A percentile compares a stretch with the other conserved stretches of the same genome.
These are phyloP conservation scores for Rhizophagus prolifer DNA, from an alignment of 192 early-diverging fungal species.

Conservation along the genomic window DNA sequence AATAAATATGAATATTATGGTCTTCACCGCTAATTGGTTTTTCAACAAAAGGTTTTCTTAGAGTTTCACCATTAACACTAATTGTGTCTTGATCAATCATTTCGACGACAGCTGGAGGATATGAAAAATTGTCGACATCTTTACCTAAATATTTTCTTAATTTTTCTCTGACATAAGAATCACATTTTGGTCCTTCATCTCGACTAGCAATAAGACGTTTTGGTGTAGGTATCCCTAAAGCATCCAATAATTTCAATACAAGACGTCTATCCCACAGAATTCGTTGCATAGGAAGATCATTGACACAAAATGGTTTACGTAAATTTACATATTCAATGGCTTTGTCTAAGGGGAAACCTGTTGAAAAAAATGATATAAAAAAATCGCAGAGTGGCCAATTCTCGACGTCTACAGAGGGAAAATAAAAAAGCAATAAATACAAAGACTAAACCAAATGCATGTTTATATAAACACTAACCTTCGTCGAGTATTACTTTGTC, in stretches of 20 bases:
- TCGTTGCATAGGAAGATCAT: slow-evolving; percentile 87
- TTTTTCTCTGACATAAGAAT: slow-evolving; percentile 51
- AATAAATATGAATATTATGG: slow-evolving; percentile 98
- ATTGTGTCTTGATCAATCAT: slow-evolving; percentile 70
- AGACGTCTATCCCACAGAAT: slow-evolving; percentile 88
- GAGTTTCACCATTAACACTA: slow-evolving; percentile 59
- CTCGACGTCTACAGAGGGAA: slow-evolving; percentile 56
- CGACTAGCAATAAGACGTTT: slow-evolving; percentile 68
- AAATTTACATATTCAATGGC: slow-evolving; percentile 86
- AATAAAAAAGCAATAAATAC: no score
- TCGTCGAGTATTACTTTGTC: slow-evolving; percentile 97
- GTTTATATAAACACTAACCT: slow-evolving; percentile 43
- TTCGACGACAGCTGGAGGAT: slow-evolving; percentile 22
- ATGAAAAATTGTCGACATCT: slow-evolving; percentile 38
- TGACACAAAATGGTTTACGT: slow-evolving; percentile 84
- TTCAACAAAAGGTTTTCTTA: slow-evolving; percentile 95
- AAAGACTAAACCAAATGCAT: neutral
- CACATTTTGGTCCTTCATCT: slow-evolving; percentile 64
- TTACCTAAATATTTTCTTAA: slow-evolving; percentile 49
- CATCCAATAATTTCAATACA: slow-evolving; percentile 77
- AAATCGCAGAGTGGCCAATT: slow-evolving; percentile 95
- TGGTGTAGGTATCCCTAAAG: slow-evolving; percentile 82
- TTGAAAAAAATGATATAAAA: slow-evolving; percentile 95
- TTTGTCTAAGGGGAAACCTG: slow-evolving; percentile 91
- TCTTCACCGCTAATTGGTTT: slow-evolving; percentile 96